A percentile compares a stretch with the other conserved stretches of the same genome.
phyloP scores from a whole-genome alignment of 306 rosid genomes.

The Nissolia schottii region DNA sequence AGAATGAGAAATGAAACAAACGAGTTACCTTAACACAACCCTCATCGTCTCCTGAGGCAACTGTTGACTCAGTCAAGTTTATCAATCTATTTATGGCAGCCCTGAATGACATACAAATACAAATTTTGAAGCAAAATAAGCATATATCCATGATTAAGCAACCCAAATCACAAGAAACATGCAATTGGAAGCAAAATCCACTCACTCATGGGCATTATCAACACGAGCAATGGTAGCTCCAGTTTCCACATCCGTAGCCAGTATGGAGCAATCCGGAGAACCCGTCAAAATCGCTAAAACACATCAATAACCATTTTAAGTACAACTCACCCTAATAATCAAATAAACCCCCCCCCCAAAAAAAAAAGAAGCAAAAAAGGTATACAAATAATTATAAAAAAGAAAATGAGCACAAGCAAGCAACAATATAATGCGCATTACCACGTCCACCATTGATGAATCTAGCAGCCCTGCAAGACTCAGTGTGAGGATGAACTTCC shows the following conservation, averaged over 20 bases:
- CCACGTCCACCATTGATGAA: constrained; percentile 78
- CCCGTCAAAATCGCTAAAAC: constrained; percentile 71
- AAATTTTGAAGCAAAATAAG: constrained; percentile 1
- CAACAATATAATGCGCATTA: constrained; percentile 17
- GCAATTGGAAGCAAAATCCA: neutral
- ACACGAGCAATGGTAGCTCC: constrained; percentile 71
- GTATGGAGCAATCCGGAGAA: constrained; percentile 75
- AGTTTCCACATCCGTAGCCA: constrained; percentile 84
- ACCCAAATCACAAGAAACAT: neutral
- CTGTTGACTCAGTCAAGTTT: constrained; percentile 62
- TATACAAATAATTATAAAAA: neutral
- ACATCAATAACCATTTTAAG: constrained; percentile 11
- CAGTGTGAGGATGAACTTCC: constrained; percentile 73
- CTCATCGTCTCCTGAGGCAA: constrained; percentile 87
- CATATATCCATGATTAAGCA: neutral
- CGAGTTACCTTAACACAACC: constrained; percentile 74
- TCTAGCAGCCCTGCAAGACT: constrained; percentile 79
- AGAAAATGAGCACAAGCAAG: neutral
- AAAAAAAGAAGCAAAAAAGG: neutral
- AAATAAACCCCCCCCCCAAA: no score
- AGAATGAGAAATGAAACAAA: constrained; percentile 12
- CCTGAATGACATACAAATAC: constrained; percentile 34
- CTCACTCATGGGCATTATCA: constrained; percentile 73
- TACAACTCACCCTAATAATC: neutral
- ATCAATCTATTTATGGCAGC: constrained; percentile 70